phyloP scores from a whole-genome alignment of 345 rosid species.

The Pseudoturritis turrita region DNA sequence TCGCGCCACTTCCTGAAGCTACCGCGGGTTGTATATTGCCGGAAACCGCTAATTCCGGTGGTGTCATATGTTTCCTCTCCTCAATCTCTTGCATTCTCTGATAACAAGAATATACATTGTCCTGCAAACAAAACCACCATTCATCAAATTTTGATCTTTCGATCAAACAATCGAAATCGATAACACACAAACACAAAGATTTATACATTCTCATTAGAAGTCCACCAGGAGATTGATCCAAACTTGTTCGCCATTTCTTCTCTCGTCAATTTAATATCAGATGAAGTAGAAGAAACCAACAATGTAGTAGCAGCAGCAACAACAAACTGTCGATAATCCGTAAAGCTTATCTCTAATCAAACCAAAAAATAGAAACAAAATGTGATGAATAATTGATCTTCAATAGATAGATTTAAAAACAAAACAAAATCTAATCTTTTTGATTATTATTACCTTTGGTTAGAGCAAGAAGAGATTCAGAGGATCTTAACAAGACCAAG shows the following conservation, averaged over 20 bases:
- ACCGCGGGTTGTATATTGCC: neutral
- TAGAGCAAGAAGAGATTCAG: slow-evolving; percentile 44
- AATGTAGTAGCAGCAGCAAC: slow-evolving; percentile 80
- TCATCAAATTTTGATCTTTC: neutral
- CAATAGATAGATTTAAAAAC: no score
- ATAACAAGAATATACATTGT: slow-evolving; percentile 52
- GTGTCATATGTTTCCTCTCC: slow-evolving; percentile 44
- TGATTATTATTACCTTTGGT: slow-evolving; percentile 56
- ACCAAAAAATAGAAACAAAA: neutral
- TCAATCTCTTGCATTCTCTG: slow-evolving; percentile 49
- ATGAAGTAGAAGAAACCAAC: slow-evolving; percentile 48
- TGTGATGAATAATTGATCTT: neutral
- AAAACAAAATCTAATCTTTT: no score
- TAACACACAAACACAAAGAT: neutral
- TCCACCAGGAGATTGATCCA: slow-evolving; percentile 44
- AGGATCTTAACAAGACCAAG: slow-evolving; percentile 39
- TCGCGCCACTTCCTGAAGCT: slow-evolving; percentile 42
- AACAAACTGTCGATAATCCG: slow-evolving; percentile 60
- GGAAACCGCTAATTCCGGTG: slow-evolving; percentile 1
- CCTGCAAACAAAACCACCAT: slow-evolving; percentile 40
- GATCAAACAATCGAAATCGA: neutral
- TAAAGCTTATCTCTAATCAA: slow-evolving; percentile 51
- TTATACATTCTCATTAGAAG: slow-evolving; percentile 49
- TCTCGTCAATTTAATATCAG: slow-evolving; percentile 42
- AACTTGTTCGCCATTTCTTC: slow-evolving; percentile 48